Evolutionary conservation across 768 basidiomycete genomes (phyloP).

Genomic region (Candolleomyces eurysporus): DNA sequence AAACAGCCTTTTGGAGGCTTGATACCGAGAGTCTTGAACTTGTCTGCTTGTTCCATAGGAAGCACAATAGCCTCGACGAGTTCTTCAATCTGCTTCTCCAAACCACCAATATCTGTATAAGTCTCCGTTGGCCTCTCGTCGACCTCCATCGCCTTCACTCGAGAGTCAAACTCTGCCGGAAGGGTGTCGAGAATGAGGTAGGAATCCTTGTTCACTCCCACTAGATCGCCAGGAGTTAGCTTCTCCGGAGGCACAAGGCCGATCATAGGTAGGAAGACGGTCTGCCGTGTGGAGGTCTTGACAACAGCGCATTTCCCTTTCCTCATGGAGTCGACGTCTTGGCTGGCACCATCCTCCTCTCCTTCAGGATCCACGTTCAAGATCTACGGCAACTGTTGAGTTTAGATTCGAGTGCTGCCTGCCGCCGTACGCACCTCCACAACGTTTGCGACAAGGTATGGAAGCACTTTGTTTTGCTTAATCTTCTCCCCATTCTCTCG

Average conservation of each 20-base stretch:
- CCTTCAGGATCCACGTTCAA: constrained; percentile 91
- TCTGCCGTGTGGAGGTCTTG: constrained; percentile 98
- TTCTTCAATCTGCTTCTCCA: constrained; percentile 99
- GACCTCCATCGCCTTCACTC: constrained; percentile 99
- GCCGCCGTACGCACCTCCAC: constrained; percentile 69
- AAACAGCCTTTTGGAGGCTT: constrained; percentile 96
- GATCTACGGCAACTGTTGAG: constrained; percentile 51
- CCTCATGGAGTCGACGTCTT: constrained; percentile 93
- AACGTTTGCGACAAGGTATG: constrained; percentile 96
- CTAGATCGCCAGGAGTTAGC: constrained; percentile 88
- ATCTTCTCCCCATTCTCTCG: constrained; percentile 97
- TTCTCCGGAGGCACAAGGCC: constrained; percentile 93
- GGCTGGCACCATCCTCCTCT: constrained; percentile 94
- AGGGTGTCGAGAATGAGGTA: constrained; percentile 95
- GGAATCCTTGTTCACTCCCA: constrained; percentile 99
- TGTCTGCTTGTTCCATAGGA: constrained; percentile 98
- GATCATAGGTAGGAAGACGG: constrained; percentile 96
- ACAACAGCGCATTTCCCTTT: constrained; percentile 98
- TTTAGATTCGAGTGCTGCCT: constrained; percentile 1
- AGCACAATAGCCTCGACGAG: constrained; percentile 96
- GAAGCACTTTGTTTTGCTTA: constrained; percentile 98
- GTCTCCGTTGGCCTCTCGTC: constrained; percentile 97
- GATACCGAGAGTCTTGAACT: constrained; percentile 98
- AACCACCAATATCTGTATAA: constrained; percentile 95
- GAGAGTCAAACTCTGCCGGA: constrained; percentile 95